A percentile compares a stretch with the other conserved stretches of the same genome.
Conservation (phyloP, 495 filamentous ascomycete genomes). For the Poronia punctata region DNA sequence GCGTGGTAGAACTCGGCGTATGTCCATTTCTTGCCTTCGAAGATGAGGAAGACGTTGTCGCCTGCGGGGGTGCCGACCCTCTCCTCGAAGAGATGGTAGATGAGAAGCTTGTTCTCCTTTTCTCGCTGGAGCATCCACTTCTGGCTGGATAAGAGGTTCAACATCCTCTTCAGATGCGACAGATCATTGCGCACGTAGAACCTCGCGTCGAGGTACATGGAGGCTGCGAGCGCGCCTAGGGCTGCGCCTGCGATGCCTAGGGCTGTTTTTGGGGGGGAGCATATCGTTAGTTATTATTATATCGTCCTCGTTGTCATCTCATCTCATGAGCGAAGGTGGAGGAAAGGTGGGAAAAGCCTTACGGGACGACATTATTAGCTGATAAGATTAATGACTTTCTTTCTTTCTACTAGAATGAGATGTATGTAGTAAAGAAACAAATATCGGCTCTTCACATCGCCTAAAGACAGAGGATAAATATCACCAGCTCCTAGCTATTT, state of each 20-base stretch:
- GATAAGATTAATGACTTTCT: no score
- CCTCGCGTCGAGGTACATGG: slow-evolving; percentile 10
- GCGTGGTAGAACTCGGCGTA: slow-evolving; percentile 25
- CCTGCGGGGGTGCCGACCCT: slow-evolving; percentile 19
- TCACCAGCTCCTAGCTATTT: no score
- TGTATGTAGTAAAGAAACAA: no score
- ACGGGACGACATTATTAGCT: no score
- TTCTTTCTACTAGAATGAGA: no score
- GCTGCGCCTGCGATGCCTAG: slow-evolving; percentile 6
- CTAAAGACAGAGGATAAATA: no score
- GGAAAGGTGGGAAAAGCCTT: no score
- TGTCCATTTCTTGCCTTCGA: slow-evolving; percentile 31
- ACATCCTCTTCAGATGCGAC: slow-evolving; percentile 2
- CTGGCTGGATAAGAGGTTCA: background rate
- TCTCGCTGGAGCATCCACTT: slow-evolving; percentile 9
- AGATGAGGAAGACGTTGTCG: slow-evolving; percentile 26
- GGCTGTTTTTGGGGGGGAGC: slow-evolving; percentile 10
- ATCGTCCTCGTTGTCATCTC: no score
- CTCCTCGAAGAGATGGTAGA: slow-evolving; percentile 28
- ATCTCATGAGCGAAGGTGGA: no score
- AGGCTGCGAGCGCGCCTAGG: slow-evolving; percentile 6
- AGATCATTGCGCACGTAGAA: slow-evolving; percentile 29
- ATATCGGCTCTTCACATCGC: no score
- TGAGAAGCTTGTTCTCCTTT: slow-evolving; percentile 14
- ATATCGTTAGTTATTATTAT: slow-evolving; percentile 9